A percentile compares a stretch with the other conserved stretches of the same genome.
phyloP scores from a whole-genome alignment of 148 eudicot genomes.

The Diospyros lotus region DNA sequence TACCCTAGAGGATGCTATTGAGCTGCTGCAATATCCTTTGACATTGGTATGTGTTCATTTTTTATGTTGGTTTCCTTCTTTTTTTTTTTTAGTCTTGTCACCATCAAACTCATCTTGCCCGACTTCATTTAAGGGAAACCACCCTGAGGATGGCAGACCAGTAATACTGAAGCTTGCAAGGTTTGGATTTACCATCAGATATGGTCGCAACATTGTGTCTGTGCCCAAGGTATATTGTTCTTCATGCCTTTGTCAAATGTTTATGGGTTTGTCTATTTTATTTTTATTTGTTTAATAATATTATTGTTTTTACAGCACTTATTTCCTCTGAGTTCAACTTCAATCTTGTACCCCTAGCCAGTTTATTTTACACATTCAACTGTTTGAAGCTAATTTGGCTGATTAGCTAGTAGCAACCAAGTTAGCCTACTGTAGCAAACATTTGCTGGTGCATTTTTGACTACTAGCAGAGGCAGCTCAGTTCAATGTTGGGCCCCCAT shows the following conservation, averaged over 20 bases:
- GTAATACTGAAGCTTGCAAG: conserved; percentile 57
- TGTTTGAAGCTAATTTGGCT: not conserved
- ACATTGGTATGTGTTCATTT: conserved; percentile 48
- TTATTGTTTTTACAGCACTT: no score
- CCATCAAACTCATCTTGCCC: conserved; percentile 5
- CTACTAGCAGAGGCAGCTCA: not conserved
- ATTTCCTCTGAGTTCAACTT: not conserved
- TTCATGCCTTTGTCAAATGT: not conserved
- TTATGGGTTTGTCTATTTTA: not conserved
- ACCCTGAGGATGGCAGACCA: conserved; percentile 68
- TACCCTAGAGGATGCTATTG: conserved; percentile 68
- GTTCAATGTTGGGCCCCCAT: not conserved
- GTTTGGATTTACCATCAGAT: conserved; percentile 59
- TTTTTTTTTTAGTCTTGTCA: not conserved
- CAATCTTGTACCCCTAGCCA: not conserved
- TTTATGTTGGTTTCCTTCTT: not conserved
- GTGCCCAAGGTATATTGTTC: conserved; percentile 70
- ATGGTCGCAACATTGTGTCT: conserved; percentile 53
- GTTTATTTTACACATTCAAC: not conserved
- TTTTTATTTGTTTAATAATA: no score
- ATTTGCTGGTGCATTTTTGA: no score
- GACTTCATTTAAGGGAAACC: conserved; percentile 57
- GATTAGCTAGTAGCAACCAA: not conserved
- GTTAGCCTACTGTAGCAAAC: no score
- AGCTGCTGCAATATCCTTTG: conserved; percentile 73